Evolutionary conservation across 2,329 filamentous ascomycete genomes (phyloP).

Genomic region (Pseudonectria buxi): DNA sequence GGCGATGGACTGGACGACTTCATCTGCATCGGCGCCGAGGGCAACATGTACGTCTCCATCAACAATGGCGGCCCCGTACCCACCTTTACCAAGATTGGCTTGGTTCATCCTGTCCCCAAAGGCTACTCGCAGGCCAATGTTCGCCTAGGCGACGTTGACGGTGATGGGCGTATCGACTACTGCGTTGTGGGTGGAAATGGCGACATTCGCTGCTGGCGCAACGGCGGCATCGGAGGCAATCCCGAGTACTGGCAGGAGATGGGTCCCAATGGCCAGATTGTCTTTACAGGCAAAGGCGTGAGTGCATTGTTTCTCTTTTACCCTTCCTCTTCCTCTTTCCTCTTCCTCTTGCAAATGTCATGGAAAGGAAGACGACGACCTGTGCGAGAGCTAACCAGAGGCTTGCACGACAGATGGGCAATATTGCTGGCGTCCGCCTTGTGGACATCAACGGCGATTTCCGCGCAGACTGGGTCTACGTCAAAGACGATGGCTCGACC

Average conservation of each 20-base stretch:
- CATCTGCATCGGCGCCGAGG: slow-evolving; percentile 21
- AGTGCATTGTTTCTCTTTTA: no score
- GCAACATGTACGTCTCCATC: background rate
- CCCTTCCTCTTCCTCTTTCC: no score
- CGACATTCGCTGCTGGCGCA: slow-evolving; percentile 26
- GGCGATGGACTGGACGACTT: slow-evolving; percentile 23
- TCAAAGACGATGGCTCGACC: no score
- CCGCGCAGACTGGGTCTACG: no score
- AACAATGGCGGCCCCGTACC: no score
- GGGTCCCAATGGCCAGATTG: no score
- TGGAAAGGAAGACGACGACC: no score
- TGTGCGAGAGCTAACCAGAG: no score
- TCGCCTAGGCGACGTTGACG: slow-evolving; percentile 21
- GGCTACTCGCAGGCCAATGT: slow-evolving; percentile 9
- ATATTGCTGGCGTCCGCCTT: slow-evolving; percentile 14
- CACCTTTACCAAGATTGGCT: no score
- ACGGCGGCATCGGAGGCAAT: slow-evolving; percentile 21
- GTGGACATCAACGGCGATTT: slow-evolving; percentile 15
- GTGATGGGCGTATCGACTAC: slow-evolving; percentile 29
- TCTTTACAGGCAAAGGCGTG: slow-evolving; percentile 14
- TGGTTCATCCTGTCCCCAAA: slow-evolving; percentile 1
- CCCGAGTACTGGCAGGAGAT: slow-evolving; percentile 29
- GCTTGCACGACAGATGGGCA: no score
- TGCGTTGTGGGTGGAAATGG: slow-evolving; percentile 19
- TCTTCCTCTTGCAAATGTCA: no score